phyloP scores from a whole-genome alignment of 2,329 filamentous ascomycete species.

The Beauveria varroae region DNA sequence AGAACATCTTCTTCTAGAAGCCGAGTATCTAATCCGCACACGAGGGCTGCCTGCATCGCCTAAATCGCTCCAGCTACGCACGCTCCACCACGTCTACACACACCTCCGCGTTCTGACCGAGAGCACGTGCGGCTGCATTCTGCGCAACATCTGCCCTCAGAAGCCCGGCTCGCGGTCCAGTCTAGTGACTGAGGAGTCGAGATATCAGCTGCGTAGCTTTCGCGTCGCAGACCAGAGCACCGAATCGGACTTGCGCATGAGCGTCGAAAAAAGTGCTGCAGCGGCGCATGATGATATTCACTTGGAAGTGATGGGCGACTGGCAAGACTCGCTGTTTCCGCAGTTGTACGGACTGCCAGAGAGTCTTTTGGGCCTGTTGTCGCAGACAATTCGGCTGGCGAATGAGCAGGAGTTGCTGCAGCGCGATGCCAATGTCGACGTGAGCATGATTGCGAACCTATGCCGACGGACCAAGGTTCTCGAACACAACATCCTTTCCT shows the following conservation, averaged over 20 bases:
- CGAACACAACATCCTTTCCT: neutral
- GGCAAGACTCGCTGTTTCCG: neutral
- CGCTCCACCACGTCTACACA: slow-evolving; percentile 5
- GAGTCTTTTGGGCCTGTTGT: neutral
- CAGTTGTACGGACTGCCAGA: slow-evolving; percentile 2
- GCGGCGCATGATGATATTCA: neutral
- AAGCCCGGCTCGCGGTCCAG: neutral
- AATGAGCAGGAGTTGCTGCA: slow-evolving; percentile 8
- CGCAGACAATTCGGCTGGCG: slow-evolving; percentile 3
- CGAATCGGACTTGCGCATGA: neutral
- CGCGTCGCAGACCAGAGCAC: slow-evolving; percentile 4
- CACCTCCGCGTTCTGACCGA: slow-evolving; percentile 4
- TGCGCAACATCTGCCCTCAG: slow-evolving; percentile 1
- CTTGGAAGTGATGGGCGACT: slow-evolving; percentile 1
- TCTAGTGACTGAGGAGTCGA: neutral
- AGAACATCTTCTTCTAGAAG: slow-evolving; percentile 1
- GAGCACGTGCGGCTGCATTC: slow-evolving; percentile 4
- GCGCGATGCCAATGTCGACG: neutral
- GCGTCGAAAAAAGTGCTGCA: neutral
- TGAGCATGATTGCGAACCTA: neutral
- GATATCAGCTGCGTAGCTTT: slow-evolving; percentile 5
- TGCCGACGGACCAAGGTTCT: neutral
- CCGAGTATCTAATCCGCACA: slow-evolving; percentile 5
- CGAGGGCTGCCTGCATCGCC: neutral
- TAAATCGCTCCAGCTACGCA: neutral